A percentile compares a stretch with the other conserved stretches of the same genome.
phyloP scores from a whole-genome alignment of 2,329 filamentous ascomycete genomes.

The Aspergillus jensenii region DNA sequence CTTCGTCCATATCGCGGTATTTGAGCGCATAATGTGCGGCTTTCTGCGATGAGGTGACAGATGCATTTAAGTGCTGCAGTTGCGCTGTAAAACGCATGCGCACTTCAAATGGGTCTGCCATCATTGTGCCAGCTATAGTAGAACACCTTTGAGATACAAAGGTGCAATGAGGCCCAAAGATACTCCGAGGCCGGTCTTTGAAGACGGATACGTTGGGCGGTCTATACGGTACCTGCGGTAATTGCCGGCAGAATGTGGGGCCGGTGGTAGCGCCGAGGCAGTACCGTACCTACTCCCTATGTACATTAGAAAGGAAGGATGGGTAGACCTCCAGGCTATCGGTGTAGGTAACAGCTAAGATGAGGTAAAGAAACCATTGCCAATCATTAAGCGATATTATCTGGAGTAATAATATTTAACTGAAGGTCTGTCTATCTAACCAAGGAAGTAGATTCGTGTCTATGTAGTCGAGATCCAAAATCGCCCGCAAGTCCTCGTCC shows the following conservation, averaged over 20 bases:
- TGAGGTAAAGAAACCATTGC: too few species aligned
- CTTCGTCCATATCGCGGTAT: conserved; percentile 92
- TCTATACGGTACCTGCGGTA: not conserved
- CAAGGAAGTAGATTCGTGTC: not conserved
- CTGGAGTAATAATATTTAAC: not conserved
- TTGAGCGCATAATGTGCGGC: conserved; percentile 93
- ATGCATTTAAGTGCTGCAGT: conserved; percentile 87
- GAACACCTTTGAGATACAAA: not conserved
- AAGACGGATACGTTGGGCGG: conserved; percentile 19
- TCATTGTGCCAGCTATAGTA: conserved; percentile 40
- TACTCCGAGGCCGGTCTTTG: not conserved
- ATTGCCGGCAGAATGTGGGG: conserved; percentile 26
- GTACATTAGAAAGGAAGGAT: not conserved
- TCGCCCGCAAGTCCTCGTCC: not conserved
- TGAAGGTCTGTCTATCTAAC: not conserved
- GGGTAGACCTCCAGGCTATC: too few species aligned
- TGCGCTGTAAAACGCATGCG: conserved; percentile 94
- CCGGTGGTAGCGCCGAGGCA: conserved; percentile 6
- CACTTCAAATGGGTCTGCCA: conserved; percentile 93
- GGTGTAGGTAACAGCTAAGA: too few species aligned
- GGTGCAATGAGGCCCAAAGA: not conserved
- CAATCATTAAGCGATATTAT: not conserved
- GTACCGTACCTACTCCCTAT: not conserved
- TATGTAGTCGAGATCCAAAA: not conserved
- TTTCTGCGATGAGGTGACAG: conserved; percentile 84